These are phyloP conservation scores for Eudorina sp. DNA, from an alignment of 139 green algal species.

Conservation along the genomic window DNA sequence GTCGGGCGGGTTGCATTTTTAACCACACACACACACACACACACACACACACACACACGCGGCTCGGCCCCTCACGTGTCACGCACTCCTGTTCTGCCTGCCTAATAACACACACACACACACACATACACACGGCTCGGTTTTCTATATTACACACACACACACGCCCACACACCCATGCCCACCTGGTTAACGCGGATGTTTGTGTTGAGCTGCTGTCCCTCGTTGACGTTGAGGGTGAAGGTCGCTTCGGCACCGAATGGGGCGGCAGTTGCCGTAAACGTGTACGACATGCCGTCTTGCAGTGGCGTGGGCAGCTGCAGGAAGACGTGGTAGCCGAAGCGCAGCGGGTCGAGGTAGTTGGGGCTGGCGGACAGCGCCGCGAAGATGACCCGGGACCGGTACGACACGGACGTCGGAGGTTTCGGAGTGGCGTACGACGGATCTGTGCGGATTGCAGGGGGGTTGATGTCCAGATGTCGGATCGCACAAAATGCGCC, in stretches of 20 bases:
- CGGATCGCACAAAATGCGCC: neutral
- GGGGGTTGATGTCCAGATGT: neutral
- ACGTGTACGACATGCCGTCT: neutral
- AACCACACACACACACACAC: neutral
- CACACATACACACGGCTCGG: neutral
- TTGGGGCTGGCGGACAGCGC: neutral
- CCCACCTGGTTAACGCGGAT: conserved; percentile 48
- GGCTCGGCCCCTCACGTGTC: no score
- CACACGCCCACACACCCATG: neutral
- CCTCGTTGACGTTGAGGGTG: neutral
- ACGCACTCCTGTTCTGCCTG: no score
- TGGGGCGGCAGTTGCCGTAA: neutral
- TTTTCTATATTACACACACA: neutral
- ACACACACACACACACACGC: neutral
- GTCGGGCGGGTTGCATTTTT: neutral
- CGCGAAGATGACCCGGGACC: conserved; percentile 23
- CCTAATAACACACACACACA: no score
- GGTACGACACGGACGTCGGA: conserved; percentile 1
- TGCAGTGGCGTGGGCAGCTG: neutral
- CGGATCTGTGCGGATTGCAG: neutral
- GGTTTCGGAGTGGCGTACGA: neutral
- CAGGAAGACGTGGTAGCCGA: conserved; percentile 41
- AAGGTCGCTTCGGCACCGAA: neutral
- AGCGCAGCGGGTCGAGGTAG: neutral
- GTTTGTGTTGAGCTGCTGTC: conserved; percentile 32